A percentile compares a stretch with the other conserved stretches of the same genome.
Conservation (phyloP, 2,329 filamentous ascomycete species). For the Incumbomyces delicatus region DNA sequence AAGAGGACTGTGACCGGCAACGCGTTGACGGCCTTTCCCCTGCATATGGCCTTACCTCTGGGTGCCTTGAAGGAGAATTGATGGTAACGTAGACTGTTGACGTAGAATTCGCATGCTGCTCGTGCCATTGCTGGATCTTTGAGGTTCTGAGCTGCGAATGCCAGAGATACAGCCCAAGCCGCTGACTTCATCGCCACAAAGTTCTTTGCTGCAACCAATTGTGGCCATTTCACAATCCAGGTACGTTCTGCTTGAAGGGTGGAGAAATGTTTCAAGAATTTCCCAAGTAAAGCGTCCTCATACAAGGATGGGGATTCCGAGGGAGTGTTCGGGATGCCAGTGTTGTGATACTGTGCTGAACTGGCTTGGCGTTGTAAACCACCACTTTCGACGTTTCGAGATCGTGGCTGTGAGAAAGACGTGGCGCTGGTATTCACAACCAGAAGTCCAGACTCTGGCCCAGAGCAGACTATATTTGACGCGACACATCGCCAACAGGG, state of each 20-base stretch:
- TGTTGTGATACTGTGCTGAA: not conserved
- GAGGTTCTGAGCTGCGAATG: not conserved
- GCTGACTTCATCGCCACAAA: not conserved
- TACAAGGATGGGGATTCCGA: not conserved
- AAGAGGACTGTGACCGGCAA: slow-evolving; percentile 2
- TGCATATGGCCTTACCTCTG: not conserved
- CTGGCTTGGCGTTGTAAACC: too few relatives aligned
- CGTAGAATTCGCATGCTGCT: not conserved
- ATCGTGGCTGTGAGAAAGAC: not conserved
- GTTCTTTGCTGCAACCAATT: not conserved
- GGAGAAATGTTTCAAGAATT: slow-evolving; percentile 4
- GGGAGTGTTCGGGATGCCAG: not conserved
- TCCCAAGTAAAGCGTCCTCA: slow-evolving; percentile 2
- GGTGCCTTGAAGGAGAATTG: not conserved
- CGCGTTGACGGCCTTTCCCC: slow-evolving; percentile 2
- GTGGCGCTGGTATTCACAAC: not conserved
- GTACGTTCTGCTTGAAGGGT: not conserved
- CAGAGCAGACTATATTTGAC: not conserved
- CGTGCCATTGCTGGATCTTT: not conserved
- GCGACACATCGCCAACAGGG: slow-evolving; percentile 5
- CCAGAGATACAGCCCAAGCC: slow-evolving; percentile 2
- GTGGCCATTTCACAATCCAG: not conserved
- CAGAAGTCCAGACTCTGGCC: not conserved
- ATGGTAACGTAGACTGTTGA: slow-evolving; percentile 2
- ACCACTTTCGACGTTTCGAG: too few relatives aligned